Percentiles rank a stretch among this genome's conserved stretches.
Evolutionary conservation across 176 grass and related monocot genomes (phyloP).

Genomic region (Zea mays): Zm-B73-REFERENCE-NAM-5.0 NC_050100.1:207336501-207337000

Average conservation of each 20-base stretch:
- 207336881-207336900: not conserved
- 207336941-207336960: not conserved
- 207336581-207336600: slow-evolving; percentile 78
- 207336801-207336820: not conserved
- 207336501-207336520: not conserved
- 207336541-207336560: slow-evolving; percentile 52
- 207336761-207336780: too few species aligned
- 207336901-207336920: not conserved
- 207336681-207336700: too few species aligned
- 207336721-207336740: too few species aligned
- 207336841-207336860: not conserved
- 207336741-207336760: too few species aligned
- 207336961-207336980: too few species aligned
- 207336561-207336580: slow-evolving; percentile 59
- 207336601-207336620: slow-evolving; percentile 17
- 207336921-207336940: slow-evolving; percentile 3
- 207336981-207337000: too few species aligned
- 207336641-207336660: not conserved
- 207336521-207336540: slow-evolving; percentile 44
- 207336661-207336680: too few species aligned
- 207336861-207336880: not conserved
- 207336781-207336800: too few species aligned
- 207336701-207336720: too few species aligned
- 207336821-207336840: not conserved
- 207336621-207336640: not conserved